These are phyloP conservation scores for Cladosporium sp. DNA, from an alignment of 2,329 filamentous ascomycete genomes.

Conservation along the genomic window DNA sequence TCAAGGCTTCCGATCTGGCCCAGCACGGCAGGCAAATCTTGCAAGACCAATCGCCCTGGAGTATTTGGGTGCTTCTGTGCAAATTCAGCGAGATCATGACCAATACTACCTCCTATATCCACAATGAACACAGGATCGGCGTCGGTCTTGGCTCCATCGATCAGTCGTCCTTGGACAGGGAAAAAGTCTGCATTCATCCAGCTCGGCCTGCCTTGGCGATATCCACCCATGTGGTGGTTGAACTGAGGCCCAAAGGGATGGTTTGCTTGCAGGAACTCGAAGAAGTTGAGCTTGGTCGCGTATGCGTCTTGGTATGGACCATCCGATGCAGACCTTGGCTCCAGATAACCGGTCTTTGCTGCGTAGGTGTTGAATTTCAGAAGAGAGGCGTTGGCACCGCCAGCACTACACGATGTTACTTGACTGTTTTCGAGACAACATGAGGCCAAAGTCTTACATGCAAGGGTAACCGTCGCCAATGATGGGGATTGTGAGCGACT, in stretches of 20 bases:
- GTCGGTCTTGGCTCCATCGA: constrained; percentile 2
- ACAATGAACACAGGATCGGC: constrained; percentile 20
- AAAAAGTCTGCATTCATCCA: constrained; percentile 15
- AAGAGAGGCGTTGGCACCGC: not conserved
- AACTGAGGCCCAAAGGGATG: constrained; percentile 4
- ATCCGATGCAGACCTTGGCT: constrained; percentile 1
- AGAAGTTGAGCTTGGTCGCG: constrained; percentile 9
- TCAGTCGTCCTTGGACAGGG: constrained; percentile 11
- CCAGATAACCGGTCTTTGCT: not conserved
- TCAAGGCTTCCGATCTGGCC: constrained; percentile 5
- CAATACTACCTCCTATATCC: constrained; percentile 25
- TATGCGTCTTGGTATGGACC: constrained; percentile 9
- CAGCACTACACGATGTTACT: too few species aligned
- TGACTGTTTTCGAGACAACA: not conserved
- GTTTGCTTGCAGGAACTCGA: constrained; percentile 7
- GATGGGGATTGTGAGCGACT: constrained; percentile 2
- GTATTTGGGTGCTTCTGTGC: constrained; percentile 15
- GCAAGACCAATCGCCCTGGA: constrained; percentile 22
- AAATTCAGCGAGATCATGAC: constrained; percentile 21
- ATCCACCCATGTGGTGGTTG: constrained; percentile 14
- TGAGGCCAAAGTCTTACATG: too few species aligned
- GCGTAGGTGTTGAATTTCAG: constrained; percentile 4
- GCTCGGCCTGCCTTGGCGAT: constrained; percentile 4
- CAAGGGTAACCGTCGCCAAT: constrained; percentile 5
- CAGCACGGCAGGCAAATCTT: constrained; percentile 20